Evolutionary conservation across 768 basidiomycete genomes (phyloP).

Genomic region (Holtermanniella nyarrowii): DNA sequence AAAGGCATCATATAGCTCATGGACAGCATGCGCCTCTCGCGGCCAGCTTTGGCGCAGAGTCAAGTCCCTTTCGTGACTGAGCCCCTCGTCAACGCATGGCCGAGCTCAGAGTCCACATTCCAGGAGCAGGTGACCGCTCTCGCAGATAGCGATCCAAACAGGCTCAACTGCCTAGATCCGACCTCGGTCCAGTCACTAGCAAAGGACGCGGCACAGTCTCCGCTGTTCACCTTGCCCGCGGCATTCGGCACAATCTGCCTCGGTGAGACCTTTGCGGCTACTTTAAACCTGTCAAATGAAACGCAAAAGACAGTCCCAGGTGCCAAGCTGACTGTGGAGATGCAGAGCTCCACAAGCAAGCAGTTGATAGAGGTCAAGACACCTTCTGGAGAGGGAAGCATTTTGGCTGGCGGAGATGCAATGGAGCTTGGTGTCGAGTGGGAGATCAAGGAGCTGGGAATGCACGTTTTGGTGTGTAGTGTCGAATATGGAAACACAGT

Average conservation of each 20-base stretch:
- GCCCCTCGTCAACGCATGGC: too few species aligned
- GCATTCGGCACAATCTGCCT: slow-evolving; percentile 80
- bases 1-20: background rate
- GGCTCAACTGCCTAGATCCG: background rate
- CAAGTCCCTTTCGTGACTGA: background rate
- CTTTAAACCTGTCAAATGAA: slow-evolving; percentile 74
- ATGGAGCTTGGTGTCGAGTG: slow-evolving; percentile 62
- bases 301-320: slow-evolving; percentile 54
- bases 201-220: slow-evolving; percentile 45
- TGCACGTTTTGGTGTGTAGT: slow-evolving; percentile 77
- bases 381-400: slow-evolving; percentile 43
- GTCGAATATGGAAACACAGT: slow-evolving; percentile 66
- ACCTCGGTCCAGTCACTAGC: background rate
- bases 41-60: background rate
- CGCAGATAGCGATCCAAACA: background rate
- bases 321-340: slow-evolving; percentile 63
- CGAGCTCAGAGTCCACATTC: background rate
- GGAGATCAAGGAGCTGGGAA: slow-evolving; percentile 88
- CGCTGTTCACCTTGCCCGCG: slow-evolving; percentile 67
- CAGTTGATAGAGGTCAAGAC: slow-evolving; percentile 30
- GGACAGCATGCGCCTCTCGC: background rate
- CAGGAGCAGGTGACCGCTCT: background rate
- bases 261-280: slow-evolving; percentile 77
- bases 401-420: slow-evolving; percentile 48
- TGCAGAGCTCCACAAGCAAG: slow-evolving; percentile 61